Percentiles rank a stretch among this genome's conserved stretches.
These are phyloP conservation scores for Polyporus tsugae DNA, from an alignment of 1,284 basidiomycete genomes.

Conservation along the genomic window DNA sequence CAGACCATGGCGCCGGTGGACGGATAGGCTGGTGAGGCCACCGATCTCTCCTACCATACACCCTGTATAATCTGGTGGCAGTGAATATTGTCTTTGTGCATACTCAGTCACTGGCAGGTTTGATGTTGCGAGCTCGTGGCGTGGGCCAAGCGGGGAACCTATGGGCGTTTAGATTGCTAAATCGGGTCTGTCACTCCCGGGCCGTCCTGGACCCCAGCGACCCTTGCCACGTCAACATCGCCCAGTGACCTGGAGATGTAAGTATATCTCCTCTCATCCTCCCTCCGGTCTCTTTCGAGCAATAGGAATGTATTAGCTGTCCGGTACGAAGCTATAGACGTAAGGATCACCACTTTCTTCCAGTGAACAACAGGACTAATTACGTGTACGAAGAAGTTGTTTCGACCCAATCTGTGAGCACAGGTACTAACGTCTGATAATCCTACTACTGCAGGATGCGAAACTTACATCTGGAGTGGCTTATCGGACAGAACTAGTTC, in stretches of 20 bases:
- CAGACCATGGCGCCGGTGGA: too few species aligned
- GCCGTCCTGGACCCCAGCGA: not conserved
- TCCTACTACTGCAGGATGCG: not conserved
- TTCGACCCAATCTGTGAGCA: not conserved
- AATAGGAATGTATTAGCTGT: not conserved
- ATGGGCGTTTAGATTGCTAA: not conserved
- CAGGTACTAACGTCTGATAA: too few species aligned
- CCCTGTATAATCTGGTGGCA: too few species aligned
- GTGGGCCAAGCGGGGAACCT: too few species aligned
- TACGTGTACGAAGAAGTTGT: too few species aligned
- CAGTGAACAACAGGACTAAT: too few species aligned
- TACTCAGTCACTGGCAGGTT: too few species aligned
- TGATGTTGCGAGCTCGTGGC: too few species aligned
- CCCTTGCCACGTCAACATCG: not conserved
- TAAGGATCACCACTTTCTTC: not conserved
- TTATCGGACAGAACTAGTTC: not conserved
- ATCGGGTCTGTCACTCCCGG: not conserved
- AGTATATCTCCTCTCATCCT: not conserved
- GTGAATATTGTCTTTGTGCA: too few species aligned
- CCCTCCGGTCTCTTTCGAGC: not conserved
- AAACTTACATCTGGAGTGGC: not conserved
- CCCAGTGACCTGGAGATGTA: too few species aligned
- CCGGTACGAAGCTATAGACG: not conserved
- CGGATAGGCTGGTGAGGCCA: too few species aligned
- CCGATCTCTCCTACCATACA: too few species aligned